phyloP scores from a whole-genome alignment of 768 basidiomycete genomes.

The Pleurotus pulmonarius region DNA sequence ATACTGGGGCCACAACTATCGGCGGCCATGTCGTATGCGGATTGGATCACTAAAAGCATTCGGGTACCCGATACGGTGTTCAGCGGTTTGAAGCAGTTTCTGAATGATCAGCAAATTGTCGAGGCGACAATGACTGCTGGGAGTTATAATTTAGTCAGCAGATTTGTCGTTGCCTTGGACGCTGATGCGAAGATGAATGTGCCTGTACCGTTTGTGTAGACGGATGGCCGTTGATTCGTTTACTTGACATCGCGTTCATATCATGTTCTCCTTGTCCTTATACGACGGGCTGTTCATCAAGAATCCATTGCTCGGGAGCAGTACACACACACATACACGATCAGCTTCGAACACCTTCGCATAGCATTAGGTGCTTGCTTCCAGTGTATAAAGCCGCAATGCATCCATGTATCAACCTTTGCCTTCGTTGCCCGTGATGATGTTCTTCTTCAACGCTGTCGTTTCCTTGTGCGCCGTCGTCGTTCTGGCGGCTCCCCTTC shows the following conservation, averaged over 20 bases:
- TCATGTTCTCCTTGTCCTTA: too few relatives aligned
- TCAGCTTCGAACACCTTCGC: too few relatives aligned
- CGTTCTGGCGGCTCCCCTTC: background rate
- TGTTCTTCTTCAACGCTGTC: too few relatives aligned
- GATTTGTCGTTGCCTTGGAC: slow-evolving; percentile 23
- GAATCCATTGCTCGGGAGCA: too few relatives aligned
- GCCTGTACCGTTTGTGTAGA: slow-evolving; percentile 15
- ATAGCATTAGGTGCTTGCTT: too few relatives aligned
- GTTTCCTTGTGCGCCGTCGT: background rate
- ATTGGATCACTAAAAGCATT: slow-evolving; percentile 22
- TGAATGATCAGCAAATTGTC: slow-evolving; percentile 22
- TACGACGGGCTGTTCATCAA: too few relatives aligned
- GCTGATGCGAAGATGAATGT: slow-evolving; percentile 25
- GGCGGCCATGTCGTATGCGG: slow-evolving; percentile 23
- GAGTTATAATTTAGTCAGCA: slow-evolving; percentile 27
- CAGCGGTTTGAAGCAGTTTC: slow-evolving; percentile 16
- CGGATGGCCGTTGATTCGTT: too few relatives aligned
- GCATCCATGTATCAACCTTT: too few relatives aligned
- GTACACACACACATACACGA: too few relatives aligned
- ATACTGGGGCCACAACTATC: slow-evolving; percentile 20
- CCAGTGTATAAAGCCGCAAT: too few relatives aligned
- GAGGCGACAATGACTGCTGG: slow-evolving; percentile 24
- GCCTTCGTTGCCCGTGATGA: too few relatives aligned
- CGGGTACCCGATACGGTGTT: slow-evolving; percentile 21
- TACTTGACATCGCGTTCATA: too few relatives aligned